Conservation (phyloP, 805 yeast species). For the Wickerhamiella bombiphila region DNA sequence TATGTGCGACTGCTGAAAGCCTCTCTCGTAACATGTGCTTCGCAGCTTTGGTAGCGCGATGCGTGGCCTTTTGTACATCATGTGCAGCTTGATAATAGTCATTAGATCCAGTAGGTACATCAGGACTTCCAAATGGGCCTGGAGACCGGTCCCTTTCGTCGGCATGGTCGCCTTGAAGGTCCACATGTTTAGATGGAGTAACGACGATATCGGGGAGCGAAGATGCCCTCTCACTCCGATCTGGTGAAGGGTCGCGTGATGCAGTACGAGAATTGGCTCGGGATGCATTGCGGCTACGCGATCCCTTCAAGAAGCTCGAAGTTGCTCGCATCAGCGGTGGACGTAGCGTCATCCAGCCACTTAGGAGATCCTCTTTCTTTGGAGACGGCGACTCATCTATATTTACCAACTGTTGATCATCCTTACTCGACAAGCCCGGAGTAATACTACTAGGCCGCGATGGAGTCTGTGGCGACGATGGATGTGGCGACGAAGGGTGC, state of each 20-base stretch:
- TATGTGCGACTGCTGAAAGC: slow-evolving; percentile 15
- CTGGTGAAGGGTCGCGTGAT: neutral
- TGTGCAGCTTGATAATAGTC: neutral
- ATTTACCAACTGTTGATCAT: slow-evolving; percentile 1
- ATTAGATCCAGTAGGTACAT: neutral
- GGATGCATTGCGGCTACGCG: neutral
- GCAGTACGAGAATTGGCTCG: neutral
- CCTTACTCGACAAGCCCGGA: too few species aligned
- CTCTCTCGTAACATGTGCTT: slow-evolving; percentile 13
- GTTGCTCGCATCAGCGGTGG: slow-evolving; percentile 1
- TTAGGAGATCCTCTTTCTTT: neutral
- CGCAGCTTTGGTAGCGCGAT: neutral
- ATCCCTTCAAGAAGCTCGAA: neutral
- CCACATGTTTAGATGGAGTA: neutral
- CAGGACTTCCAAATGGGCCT: too few species aligned
- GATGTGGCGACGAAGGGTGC: slow-evolving; percentile 10
- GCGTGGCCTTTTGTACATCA: neutral
- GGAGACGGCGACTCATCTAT: neutral
- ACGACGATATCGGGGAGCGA: neutral
- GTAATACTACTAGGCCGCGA: too few species aligned
- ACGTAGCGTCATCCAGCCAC: neutral
- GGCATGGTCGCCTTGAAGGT: neutral
- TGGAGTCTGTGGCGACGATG: neutral
- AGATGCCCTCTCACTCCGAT: neutral
- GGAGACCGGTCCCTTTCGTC: too few species aligned